These are phyloP conservation scores for Phytomonas serpens DNA, from an alignment of 208 protist species.

Conservation along the genomic window DNA sequence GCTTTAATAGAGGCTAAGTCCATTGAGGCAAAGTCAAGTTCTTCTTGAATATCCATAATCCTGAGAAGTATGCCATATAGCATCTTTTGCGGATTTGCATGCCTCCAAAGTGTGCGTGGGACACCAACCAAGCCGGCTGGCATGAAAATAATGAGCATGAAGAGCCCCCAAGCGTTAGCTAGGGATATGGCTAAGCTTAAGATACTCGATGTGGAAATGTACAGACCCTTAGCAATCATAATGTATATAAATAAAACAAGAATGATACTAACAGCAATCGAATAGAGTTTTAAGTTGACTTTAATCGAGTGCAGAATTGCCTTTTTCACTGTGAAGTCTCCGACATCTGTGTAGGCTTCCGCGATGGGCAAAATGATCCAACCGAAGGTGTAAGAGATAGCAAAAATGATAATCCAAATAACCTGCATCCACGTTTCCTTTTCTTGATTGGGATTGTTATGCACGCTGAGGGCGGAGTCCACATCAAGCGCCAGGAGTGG, in stretches of 20 bases:
- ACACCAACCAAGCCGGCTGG: slow-evolving; percentile 78
- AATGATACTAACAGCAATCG: slow-evolving; percentile 55
- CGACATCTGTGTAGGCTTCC: slow-evolving; percentile 80
- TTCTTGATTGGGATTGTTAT: slow-evolving; percentile 10
- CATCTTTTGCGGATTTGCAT: slow-evolving; percentile 45
- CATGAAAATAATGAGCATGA: slow-evolving; percentile 84
- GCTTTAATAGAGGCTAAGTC: slow-evolving; percentile 70
- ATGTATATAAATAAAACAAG: slow-evolving; percentile 67
- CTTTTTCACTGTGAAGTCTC: slow-evolving; percentile 62
- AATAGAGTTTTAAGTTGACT: slow-evolving; percentile 79
- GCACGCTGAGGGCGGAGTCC: slow-evolving; percentile 43
- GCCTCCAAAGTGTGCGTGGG: slow-evolving; percentile 77
- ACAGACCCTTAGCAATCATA: slow-evolving; percentile 68
- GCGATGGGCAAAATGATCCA: slow-evolving; percentile 83
- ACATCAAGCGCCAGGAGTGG: slow-evolving; percentile 85
- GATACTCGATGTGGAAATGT: slow-evolving; percentile 38
- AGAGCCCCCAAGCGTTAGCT: slow-evolving; percentile 87
- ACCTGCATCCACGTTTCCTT: slow-evolving; percentile 53
- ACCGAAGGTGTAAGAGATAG: slow-evolving; percentile 72
- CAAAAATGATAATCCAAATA: slow-evolving; percentile 86
- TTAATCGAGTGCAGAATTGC: slow-evolving; percentile 60
- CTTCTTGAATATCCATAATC: slow-evolving; percentile 79
- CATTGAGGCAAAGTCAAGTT: slow-evolving; percentile 82
- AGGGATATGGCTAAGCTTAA: slow-evolving; percentile 72
- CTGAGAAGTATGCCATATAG: slow-evolving; percentile 55